Evolutionary conservation across 805 yeast species (phyloP), one percentile per base, ranked within the genome.

Genomic region (Kurtzmaniella cleridarum): DNA sequence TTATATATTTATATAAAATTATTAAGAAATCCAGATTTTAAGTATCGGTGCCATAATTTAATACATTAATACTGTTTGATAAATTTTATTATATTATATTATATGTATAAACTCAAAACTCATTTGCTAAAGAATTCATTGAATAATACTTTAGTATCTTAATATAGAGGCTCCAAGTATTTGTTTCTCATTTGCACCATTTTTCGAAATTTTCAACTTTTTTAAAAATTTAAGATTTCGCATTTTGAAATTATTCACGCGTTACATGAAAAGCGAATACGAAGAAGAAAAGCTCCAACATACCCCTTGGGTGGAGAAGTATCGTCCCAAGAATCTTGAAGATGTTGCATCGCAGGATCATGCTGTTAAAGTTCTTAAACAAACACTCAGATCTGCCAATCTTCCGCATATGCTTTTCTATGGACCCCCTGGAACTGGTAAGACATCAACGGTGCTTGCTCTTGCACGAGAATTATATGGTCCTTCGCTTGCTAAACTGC

Each of bases 371-470:
- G 91, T 93, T 24, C 67, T 93, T 44, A 83, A 84, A 57, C 79
- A 81, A 54, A 84, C 96, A 1, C 60, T 93, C 14, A 71, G 78
- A 41, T 76, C 91, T 10, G 84, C 90, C 23, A 93, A 91, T 57
- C 64, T 87, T 40, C 97, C 98, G 3, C 96, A 87, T 58, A 83
- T 87, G 93, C 62, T 87, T 29, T 87, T 87, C 64, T 88, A 87
- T 55, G 96, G 96, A 0, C 95, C 96, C 1, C 95, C 96, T 35
- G 96, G 96, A 14, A 87, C 95, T 0, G 96, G 96, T 45, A 87
- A 87, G 53, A 87, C 96, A 0, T 86, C 95, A 2, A 88, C 96
- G 0, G 82, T 87, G 24, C 64, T 88, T 40, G 95, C 95, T 2
- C 65, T 87, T 48, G 88, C 95, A 2, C 81, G 76, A 48, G 87